A percentile compares a stretch with the other conserved stretches of the same genome.
Evolutionary conservation across 2,329 filamentous ascomycete genomes (phyloP).

Genomic region (Fonsecaea erecta): DNA sequence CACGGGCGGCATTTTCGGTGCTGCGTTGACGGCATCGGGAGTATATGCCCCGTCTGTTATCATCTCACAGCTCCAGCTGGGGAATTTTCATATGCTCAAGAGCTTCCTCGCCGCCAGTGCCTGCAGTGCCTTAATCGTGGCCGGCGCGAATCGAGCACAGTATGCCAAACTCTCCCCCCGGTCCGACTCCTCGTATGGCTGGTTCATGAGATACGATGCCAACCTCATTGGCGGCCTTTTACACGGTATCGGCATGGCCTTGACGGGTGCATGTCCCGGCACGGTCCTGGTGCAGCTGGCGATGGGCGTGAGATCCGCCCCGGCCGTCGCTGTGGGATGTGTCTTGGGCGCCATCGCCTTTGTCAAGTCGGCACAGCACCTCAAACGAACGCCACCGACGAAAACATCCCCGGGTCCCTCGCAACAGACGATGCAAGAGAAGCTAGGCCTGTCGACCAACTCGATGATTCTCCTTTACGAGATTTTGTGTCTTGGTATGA

Average conservation of each 20-base stretch:
- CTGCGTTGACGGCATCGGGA: slow-evolving; percentile 63
- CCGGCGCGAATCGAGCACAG: slow-evolving; percentile 51
- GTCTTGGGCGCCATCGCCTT: slow-evolving; percentile 58
- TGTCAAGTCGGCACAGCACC: slow-evolving; percentile 18
- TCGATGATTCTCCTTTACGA: slow-evolving; percentile 51
- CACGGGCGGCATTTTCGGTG: slow-evolving; percentile 65
- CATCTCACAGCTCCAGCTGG: slow-evolving; percentile 63
- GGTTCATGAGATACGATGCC: slow-evolving; percentile 64
- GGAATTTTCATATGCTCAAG: slow-evolving; percentile 69
- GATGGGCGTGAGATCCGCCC: slow-evolving; percentile 57
- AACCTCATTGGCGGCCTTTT: slow-evolving; percentile 68
- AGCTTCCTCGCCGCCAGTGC: slow-evolving; percentile 67
- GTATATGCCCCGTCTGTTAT: slow-evolving; percentile 66
- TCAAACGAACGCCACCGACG: slow-evolving; percentile 19
- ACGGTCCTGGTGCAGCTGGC: slow-evolving; percentile 67
- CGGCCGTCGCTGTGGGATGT: slow-evolving; percentile 60
- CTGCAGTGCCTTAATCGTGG: slow-evolving; percentile 61
- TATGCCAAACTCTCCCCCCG: slow-evolving; percentile 55
- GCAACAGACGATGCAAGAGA: slow-evolving; percentile 32
- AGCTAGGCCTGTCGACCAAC: slow-evolving; percentile 27
- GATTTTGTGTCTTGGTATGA: slow-evolving; percentile 46
- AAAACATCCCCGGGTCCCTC: slow-evolving; percentile 4
- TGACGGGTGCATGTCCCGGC: slow-evolving; percentile 69
- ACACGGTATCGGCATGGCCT: slow-evolving; percentile 68
- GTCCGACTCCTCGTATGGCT: slow-evolving; percentile 56